These are phyloP conservation scores for Diplodia mutila DNA, from an alignment of 2,329 filamentous ascomycete species.

Conservation along the genomic window DNA sequence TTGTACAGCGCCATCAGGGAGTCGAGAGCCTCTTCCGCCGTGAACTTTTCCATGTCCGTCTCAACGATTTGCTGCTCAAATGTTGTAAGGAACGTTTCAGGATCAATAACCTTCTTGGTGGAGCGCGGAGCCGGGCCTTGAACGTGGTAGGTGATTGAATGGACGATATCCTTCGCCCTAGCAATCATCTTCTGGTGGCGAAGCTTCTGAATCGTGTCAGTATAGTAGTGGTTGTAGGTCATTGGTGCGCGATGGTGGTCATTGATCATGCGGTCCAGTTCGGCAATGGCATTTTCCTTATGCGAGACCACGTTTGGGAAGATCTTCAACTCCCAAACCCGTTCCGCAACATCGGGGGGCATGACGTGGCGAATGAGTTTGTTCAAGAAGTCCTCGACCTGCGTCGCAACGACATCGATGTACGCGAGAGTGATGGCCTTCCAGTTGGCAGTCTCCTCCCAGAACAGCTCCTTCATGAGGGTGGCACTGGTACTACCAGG, in stretches of 20 bases:
- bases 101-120: not conserved
- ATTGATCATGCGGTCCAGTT: conserved; percentile 51
- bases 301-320: conserved; percentile 47
- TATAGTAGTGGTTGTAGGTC: conserved; percentile 58
- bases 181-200: conserved; percentile 35
- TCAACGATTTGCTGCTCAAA: conserved; percentile 27
- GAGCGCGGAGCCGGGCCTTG: not conserved
- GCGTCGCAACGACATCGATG: conserved; percentile 41
- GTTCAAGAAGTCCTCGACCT: conserved; percentile 40
- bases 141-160: not conserved
- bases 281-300: conserved; percentile 42
- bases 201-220: conserved; percentile 36
- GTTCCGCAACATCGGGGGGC: conserved; percentile 45
- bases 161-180: conserved; percentile 29
- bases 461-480: conserved; percentile 63
- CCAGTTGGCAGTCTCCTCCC: conserved; percentile 63
- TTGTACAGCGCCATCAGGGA: conserved; percentile 44
- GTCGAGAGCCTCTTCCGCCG: conserved; percentile 43
- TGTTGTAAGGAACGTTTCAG: not conserved
- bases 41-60: conserved; percentile 41
- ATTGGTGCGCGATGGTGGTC: conserved; percentile 55
- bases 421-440: conserved; percentile 43
- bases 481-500: conserved; percentile 64
- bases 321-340: conserved; percentile 46
- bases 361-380: conserved; percentile 44